Base-by-base conservation (phyloP, 129 eudicot genomes). In the Solidago caesia region DNA sequence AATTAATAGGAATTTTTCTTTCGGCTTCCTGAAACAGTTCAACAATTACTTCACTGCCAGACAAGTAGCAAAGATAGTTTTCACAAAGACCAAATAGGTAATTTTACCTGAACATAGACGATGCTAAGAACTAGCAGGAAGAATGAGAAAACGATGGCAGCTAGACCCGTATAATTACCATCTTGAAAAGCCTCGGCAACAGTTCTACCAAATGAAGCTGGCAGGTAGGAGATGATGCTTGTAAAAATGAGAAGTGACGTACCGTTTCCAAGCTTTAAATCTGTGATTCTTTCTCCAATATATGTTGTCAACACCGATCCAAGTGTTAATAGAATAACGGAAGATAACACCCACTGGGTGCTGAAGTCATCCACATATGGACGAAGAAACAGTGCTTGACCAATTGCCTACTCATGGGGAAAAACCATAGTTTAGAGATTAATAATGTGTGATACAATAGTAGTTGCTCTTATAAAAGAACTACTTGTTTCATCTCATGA, bases 1-100 rank as follows among this genome's bases (percentile, higher is more conserved):
- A 95, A 85, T 95, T 95, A n/a, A 95, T 55, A 14, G 99, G 99
- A 78, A 95, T 95, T 84, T 95, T 95, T 82, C 99, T 91, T 85
- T 95, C 99, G 10, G 99, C 99, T 85, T 95, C 99, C 99, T 95
- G 90, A 81, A 78, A 83, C 5, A 26, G 62, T 60, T 77, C 56
- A 60, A 9, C 44, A 58, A 6, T n/a, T 45, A 46, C 49, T 57
- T 67, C 49, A 44, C 8, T 45, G n/a, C 52, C 64, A 69, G 15
- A 39, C 21, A 66, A 69, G 64, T 16, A 70, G 46, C 59, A 8
- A 27, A 2, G 48, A 8, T 2, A 15, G 33, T 58, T 3, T 25
- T 68, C 46, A 58, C 43, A 11, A 77, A 14, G 64, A 62, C 53
- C 7, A 77, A 68, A 16, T 46, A 13, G 27, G 75, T 69, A 69